phyloP scores from a whole-genome alignment of 495 filamentous ascomycete genomes.

The Penicillium ucsense region DNA sequence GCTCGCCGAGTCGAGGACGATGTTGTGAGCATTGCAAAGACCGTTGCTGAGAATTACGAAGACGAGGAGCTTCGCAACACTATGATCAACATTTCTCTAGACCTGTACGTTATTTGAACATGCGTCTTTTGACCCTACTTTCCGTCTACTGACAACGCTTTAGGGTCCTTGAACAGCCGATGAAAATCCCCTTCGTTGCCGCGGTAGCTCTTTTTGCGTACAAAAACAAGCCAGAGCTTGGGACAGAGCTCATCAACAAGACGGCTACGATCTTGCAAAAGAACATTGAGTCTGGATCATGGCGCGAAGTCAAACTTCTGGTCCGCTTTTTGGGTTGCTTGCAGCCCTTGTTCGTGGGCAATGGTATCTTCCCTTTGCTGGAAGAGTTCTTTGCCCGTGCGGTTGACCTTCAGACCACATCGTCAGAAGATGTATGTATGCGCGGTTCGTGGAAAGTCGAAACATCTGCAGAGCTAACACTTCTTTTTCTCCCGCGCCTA shows the following conservation, averaged over 20 bases:
- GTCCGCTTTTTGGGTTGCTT: conserved; percentile 79
- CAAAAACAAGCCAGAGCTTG: conserved; percentile 59
- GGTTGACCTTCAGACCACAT: conserved; percentile 81
- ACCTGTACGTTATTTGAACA: conserved; percentile 48
- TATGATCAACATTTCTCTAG: conserved; percentile 62
- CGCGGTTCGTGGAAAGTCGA: not conserved
- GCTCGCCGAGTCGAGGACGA: conserved; percentile 75
- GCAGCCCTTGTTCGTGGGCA: conserved; percentile 67
- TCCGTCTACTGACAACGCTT: conserved; percentile 5
- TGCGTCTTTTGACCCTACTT: not conserved
- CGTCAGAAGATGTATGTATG: conserved; percentile 72
- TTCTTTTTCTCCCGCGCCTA: not conserved
- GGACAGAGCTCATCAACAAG: conserved; percentile 54
- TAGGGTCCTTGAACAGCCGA: conserved; percentile 74
- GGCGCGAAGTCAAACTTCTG: conserved; percentile 85
- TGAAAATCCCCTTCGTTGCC: conserved; percentile 91
- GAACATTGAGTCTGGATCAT: conserved; percentile 58
- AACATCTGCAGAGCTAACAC: conserved; percentile 11
- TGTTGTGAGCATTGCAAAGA: conserved; percentile 61
- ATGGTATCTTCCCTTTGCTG: conserved; percentile 77
- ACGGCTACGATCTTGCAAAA: conserved; percentile 48
- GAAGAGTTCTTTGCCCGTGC: conserved; percentile 78
- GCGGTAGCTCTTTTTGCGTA: conserved; percentile 70
- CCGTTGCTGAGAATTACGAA: conserved; percentile 68
- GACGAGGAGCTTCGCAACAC: conserved; percentile 61